Conservation (phyloP, 441 rosid species). For the Biscutella laevigata region DNA sequence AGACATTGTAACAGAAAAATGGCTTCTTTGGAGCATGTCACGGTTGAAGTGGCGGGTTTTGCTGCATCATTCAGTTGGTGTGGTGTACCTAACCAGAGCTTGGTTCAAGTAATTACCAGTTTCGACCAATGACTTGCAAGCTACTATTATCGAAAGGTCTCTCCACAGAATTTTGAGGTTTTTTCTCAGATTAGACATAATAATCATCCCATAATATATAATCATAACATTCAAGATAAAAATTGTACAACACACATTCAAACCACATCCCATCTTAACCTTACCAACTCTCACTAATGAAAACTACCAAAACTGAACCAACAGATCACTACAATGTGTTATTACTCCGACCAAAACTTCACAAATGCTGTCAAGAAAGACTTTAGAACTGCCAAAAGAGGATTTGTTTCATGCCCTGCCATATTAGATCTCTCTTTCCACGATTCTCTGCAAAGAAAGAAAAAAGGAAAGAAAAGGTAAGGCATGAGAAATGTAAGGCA, state of each 20-base stretch:
- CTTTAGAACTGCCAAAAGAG: constrained; percentile 45
- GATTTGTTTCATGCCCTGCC: constrained; percentile 34
- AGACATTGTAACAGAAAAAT: constrained; percentile 23
- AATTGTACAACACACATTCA: constrained; percentile 11
- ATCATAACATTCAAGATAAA: constrained; percentile 13
- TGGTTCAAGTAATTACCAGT: neutral
- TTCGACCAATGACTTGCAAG: neutral
- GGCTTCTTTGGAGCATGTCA: constrained; percentile 24
- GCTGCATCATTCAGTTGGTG: constrained; percentile 27
- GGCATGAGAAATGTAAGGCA: neutral
- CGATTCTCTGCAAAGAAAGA: constrained; percentile 50
- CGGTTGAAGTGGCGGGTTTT: constrained; percentile 30
- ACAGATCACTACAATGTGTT: constrained; percentile 7
- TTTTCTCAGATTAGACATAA: neutral
- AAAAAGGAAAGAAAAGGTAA: neutral
- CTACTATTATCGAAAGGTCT: neutral
- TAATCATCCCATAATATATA: constrained; percentile 1
- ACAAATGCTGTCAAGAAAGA: constrained; percentile 45
- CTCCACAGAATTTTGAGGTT: neutral
- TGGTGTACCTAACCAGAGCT: constrained; percentile 22
- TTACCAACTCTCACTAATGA: constrained; percentile 18
- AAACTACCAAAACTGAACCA: constrained; percentile 17
- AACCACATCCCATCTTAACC: constrained; percentile 7
- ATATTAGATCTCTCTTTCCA: constrained; percentile 49
- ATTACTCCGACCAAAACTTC: constrained; percentile 68